These are phyloP conservation scores for Coprinopsis cinerea DNA, from an alignment of 768 basidiomycete species.

Conservation along the genomic window DNA sequence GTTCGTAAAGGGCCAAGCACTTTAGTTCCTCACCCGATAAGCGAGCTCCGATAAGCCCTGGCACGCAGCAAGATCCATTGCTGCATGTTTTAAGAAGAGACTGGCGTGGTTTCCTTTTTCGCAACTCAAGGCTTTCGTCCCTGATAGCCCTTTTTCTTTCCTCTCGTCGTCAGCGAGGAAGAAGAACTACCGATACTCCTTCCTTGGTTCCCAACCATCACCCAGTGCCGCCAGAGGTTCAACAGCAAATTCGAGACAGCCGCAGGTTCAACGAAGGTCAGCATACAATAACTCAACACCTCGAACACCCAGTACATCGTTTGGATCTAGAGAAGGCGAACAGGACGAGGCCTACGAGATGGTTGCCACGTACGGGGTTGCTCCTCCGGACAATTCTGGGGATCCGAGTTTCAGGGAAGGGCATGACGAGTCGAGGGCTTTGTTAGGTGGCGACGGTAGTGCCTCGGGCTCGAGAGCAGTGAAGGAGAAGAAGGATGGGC, in stretches of 20 bases:
- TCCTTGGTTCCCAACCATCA: background rate
- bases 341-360: slow-evolving; percentile 46
- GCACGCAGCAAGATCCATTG: slow-evolving; percentile 1
- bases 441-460: slow-evolving; percentile 43
- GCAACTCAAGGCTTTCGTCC: slow-evolving; percentile 2
- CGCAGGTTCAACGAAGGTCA: background rate
- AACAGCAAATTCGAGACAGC: background rate
- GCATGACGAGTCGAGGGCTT: slow-evolving; percentile 48
- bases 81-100: slow-evolving; percentile 6
- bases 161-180: background rate
- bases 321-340: slow-evolving; percentile 12
- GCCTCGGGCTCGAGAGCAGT: slow-evolving; percentile 13
- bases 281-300: slow-evolving; percentile 8
- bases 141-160: background rate
- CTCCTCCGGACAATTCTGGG: slow-evolving; percentile 26
- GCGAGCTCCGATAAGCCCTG: background rate
- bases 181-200: background rate
- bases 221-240: background rate
- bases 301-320: background rate
- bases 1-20: background rate
- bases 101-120: slow-evolving; percentile 6
- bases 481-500: slow-evolving; percentile 44
- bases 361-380: slow-evolving; percentile 66
- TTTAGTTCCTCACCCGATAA: background rate
- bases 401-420: slow-evolving; percentile 19